These are phyloP conservation scores for Aspergillus proliferans DNA, from an alignment of 2,329 filamentous ascomycete species.

Conservation along the genomic window DNA sequence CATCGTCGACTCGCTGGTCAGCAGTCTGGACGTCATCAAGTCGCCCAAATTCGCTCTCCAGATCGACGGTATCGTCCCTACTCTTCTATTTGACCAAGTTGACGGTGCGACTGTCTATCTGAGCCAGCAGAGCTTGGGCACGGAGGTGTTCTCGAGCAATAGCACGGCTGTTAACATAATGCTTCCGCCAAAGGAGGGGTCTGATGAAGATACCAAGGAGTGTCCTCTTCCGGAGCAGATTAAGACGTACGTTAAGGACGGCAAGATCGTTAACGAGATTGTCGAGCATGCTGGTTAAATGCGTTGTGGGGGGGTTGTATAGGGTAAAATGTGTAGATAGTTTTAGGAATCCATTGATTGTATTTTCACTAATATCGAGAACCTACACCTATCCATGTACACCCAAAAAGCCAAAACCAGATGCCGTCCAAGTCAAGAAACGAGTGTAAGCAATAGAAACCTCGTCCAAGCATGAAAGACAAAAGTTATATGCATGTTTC, in stretches of 20 bases:
- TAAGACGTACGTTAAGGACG: constrained; percentile 69
- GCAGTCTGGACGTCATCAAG: constrained; percentile 91
- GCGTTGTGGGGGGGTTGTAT: not conserved
- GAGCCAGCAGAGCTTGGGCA: constrained; percentile 66
- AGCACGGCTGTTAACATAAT: constrained; percentile 82
- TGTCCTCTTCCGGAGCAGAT: constrained; percentile 85
- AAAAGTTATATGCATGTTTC: not conserved
- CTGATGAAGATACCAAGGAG: constrained; percentile 77
- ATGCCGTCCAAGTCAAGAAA: too few relatives aligned
- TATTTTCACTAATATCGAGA: not conserved
- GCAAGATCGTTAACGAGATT: constrained; percentile 81
- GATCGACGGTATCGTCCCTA: constrained; percentile 78
- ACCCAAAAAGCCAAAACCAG: too few relatives aligned
- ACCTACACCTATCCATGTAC: too few relatives aligned
- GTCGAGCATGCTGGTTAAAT: constrained; percentile 80
- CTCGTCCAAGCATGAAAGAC: too few relatives aligned
- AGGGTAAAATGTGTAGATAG: too few relatives aligned
- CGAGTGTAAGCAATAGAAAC: too few relatives aligned
- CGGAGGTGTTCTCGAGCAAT: constrained; percentile 87
- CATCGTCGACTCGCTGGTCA: constrained; percentile 82
- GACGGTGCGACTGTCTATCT: constrained; percentile 87
- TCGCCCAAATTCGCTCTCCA: constrained; percentile 91
- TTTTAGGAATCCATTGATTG: not conserved
- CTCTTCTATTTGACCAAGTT: constrained; percentile 85
- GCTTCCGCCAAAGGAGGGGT: constrained; percentile 60